Conservation (phyloP, 2,329 filamentous ascomycete species). For the Calonectria henricotiae region DNA sequence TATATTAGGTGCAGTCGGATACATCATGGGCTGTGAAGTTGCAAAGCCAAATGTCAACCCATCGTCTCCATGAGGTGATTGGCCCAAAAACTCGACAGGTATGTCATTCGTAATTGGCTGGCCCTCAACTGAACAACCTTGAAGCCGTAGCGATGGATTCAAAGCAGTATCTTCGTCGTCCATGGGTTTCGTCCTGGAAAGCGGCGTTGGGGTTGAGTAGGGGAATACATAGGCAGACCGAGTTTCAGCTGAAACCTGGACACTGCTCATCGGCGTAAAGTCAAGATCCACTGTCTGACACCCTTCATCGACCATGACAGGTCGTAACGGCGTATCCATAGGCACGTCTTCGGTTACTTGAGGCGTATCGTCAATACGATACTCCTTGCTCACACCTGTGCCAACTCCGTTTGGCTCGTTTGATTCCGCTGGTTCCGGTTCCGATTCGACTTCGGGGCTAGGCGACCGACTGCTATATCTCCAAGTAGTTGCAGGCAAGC, state of each 20-base stretch:
- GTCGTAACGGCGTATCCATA: slow-evolving; percentile 45
- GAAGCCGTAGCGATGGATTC: slow-evolving; percentile 38
- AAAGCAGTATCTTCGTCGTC: slow-evolving; percentile 35
- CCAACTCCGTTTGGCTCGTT: slow-evolving; percentile 38
- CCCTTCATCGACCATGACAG: slow-evolving; percentile 58
- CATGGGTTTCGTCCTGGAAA: slow-evolving; percentile 45
- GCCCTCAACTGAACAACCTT: slow-evolving; percentile 27
- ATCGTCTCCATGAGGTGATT: slow-evolving; percentile 36
- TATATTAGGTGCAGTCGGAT: slow-evolving; percentile 37
- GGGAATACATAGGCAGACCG: slow-evolving; percentile 48
- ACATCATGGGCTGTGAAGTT: slow-evolving; percentile 42
- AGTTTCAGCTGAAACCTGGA: slow-evolving; percentile 53
- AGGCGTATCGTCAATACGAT: slow-evolving; percentile 27
- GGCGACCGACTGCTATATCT: slow-evolving; percentile 80
- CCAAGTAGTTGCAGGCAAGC: slow-evolving; percentile 80
- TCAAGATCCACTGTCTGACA: slow-evolving; percentile 56
- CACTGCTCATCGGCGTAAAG: slow-evolving; percentile 51
- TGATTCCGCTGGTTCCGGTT: slow-evolving; percentile 46
- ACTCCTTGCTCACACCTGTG: slow-evolving; percentile 34
- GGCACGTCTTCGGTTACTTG: slow-evolving; percentile 37
- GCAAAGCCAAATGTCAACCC: slow-evolving; percentile 44
- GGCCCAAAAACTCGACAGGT: slow-evolving; percentile 37
- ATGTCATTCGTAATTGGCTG: slow-evolving; percentile 30
- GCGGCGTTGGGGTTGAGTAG: slow-evolving; percentile 47
- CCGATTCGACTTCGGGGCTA: slow-evolving; percentile 73